Evolutionary conservation across 2,329 filamentous ascomycete species (phyloP).

Genomic region (Aspergillus hiratsukae): DNA sequence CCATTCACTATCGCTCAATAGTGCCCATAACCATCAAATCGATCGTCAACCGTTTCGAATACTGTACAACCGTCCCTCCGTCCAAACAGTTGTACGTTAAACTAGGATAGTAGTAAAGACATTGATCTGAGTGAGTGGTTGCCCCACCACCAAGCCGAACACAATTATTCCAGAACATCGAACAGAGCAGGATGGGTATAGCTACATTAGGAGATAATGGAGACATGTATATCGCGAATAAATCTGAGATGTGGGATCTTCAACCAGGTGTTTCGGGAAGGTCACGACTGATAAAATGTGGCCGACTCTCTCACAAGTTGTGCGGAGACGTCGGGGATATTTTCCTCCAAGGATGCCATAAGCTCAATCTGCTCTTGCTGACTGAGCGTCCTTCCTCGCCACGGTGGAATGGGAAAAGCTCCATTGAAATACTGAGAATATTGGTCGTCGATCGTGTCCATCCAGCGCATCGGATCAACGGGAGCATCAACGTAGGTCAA

Average conservation of each 20-base stretch:
- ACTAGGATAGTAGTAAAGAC: not conserved
- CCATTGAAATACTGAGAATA: slow-evolving; percentile 47
- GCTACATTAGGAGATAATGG: not conserved
- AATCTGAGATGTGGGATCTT: not conserved
- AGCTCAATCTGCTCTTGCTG: slow-evolving; percentile 79
- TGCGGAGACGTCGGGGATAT: slow-evolving; percentile 46
- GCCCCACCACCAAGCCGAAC: not conserved
- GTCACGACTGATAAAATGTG: slow-evolving; percentile 38
- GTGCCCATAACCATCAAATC: not conserved
- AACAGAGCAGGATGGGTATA: not conserved
- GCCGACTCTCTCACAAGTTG: slow-evolving; percentile 37
- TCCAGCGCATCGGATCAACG: slow-evolving; percentile 40
- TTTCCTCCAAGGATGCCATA: slow-evolving; percentile 68
- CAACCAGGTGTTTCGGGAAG: not conserved
- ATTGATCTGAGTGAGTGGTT: not conserved
- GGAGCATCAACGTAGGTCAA: slow-evolving; percentile 32
- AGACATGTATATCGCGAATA: not conserved
- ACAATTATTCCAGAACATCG: not conserved
- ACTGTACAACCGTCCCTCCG: not conserved
- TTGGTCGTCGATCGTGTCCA: slow-evolving; percentile 42
- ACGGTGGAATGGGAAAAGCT: slow-evolving; percentile 41
- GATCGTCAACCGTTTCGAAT: not conserved
- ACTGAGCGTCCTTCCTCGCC: slow-evolving; percentile 64
- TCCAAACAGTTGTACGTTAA: not conserved
- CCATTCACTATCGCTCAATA: not conserved